Evolutionary conservation across 371 early-diverging fungal genomes (phyloP), one percentile per base, ranked within the genome.

Genomic region (Lichtheimia corymbifera): DNA sequence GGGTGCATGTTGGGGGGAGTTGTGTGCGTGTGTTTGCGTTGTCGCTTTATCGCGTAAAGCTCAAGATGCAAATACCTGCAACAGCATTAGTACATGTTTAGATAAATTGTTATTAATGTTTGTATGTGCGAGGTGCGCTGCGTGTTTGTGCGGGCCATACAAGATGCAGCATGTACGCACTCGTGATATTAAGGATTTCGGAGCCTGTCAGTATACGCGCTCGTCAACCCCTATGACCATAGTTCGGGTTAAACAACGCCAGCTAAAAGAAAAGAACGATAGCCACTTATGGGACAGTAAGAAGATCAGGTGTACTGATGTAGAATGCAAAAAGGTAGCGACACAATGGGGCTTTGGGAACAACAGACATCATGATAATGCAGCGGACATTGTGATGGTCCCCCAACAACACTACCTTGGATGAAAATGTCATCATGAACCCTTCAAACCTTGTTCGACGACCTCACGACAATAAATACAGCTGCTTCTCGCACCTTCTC

Each of bases 301-400:
- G 61, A 60, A 60, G 65, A 65, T 65, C 61, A 65, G 65, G 64
- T 53, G 45, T 24, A 57, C 35, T 35, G 11, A 5, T 35, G 35
- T 35, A 35, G 35, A 35, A 35, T 35, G 40, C 15, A 15, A n/a
- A 30, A 35, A 51, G 50, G 24, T 50, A 47, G 47, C 50, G 58
- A 58, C 50, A 35, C 35, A 35, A 35, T 35, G 35, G 35, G 35
- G 35, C 35, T 35, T 35, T 35, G 35, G 35, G 35, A 35, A 35
- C 35, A 35, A 35, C 35, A 35, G 9, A 9, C 35, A 35, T 35
- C 35, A 35, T 35, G 35, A 35, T 35, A 35, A 35, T 49, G 49
- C 49, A 49, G 49, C 49, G 49, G 49, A 22, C 49, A 35, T 35
- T 35, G 35, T 35, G 35, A 35, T 35, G 11, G 35, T 35, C 35